phyloP scores from a whole-genome alignment of 805 yeast genomes.

The Monosporozyma servazzii region DNA sequence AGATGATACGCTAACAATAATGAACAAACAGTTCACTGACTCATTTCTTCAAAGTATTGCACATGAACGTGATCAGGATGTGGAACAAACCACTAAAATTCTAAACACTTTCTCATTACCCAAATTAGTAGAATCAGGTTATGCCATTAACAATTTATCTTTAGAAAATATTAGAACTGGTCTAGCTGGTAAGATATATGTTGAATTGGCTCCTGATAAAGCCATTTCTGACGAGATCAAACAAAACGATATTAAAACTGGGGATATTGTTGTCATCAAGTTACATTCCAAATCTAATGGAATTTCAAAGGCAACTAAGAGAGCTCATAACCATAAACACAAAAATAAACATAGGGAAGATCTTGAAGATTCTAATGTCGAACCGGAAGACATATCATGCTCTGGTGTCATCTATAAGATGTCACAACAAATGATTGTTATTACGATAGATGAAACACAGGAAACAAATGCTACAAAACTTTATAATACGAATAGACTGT shows the following conservation, averaged over 20 bases:
- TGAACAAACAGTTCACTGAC: constrained; percentile 30
- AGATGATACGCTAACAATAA: no score
- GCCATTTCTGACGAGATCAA: constrained; percentile 29
- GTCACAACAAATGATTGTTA: constrained; percentile 37
- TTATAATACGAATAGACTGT: constrained; percentile 18
- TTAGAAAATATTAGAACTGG: constrained; percentile 63
- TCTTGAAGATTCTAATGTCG: constrained; percentile 5
- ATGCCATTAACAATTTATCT: constrained; percentile 62
- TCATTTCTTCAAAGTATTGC: constrained; percentile 34
- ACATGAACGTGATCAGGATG: constrained; percentile 46
- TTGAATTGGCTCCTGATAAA: constrained; percentile 56
- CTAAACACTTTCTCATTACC: constrained; percentile 48
- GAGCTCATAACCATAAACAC: constrained; percentile 12
- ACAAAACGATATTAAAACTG: constrained; percentile 51
- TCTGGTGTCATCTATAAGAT: constrained; percentile 63
- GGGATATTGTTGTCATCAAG: constrained; percentile 65
- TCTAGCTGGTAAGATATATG: constrained; percentile 49
- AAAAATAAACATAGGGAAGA: constrained; percentile 18
- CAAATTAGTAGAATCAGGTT: constrained; percentile 57
- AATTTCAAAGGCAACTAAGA: constrained; percentile 19
- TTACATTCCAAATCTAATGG: constrained; percentile 21
- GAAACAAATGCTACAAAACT: constrained; percentile 44
- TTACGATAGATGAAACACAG: constrained; percentile 53
- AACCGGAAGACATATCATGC: constrained; percentile 26
- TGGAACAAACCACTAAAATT: constrained; percentile 37